These are phyloP conservation scores for Cenchrus purpureus DNA, from an alignment of 176 grass and related monocot species.

Conservation along the genomic window DNA sequence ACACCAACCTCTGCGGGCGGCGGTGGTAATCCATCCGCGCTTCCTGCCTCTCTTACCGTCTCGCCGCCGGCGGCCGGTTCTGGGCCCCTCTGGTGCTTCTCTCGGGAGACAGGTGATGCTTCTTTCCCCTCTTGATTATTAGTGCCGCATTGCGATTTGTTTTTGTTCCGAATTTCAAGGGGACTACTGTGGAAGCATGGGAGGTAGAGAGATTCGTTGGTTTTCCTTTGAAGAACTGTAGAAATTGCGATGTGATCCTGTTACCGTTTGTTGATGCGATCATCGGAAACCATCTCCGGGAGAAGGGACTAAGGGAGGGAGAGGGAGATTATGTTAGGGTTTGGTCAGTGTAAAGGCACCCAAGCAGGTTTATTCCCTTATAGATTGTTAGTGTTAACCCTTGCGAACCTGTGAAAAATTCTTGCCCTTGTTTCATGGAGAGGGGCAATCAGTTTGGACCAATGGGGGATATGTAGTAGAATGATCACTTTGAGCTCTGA, in stretches of 20 bases:
- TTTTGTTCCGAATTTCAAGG: not conserved
- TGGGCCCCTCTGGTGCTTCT: not conserved
- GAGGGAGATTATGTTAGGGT: not conserved
- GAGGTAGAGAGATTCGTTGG: not conserved
- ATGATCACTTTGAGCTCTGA: not conserved
- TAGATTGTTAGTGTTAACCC: not conserved
- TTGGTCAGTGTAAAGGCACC: not conserved
- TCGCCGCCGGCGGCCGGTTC: conserved; percentile 1
- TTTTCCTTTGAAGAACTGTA: not conserved
- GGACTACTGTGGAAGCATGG: not conserved
- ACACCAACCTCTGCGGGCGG: not conserved
- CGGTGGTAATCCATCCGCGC: not conserved
- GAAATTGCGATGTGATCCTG: not conserved
- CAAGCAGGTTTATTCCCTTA: not conserved
- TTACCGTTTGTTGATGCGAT: not conserved
- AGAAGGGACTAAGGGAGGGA: not conserved
- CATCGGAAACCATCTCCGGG: not conserved
- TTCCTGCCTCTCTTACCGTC: not conserved
- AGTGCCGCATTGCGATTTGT: conserved; percentile 2
- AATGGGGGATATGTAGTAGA: not conserved
- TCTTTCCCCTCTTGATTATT: not conserved
- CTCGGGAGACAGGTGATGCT: not conserved
- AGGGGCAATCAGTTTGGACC: not conserved
- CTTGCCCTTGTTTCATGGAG: not conserved
- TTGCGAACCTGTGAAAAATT: not conserved